Evolutionary conservation across 2,329 filamentous ascomycete genomes (phyloP), one percentile per base, ranked within the genome.

Genomic region (Claviceps monticola): DNA sequence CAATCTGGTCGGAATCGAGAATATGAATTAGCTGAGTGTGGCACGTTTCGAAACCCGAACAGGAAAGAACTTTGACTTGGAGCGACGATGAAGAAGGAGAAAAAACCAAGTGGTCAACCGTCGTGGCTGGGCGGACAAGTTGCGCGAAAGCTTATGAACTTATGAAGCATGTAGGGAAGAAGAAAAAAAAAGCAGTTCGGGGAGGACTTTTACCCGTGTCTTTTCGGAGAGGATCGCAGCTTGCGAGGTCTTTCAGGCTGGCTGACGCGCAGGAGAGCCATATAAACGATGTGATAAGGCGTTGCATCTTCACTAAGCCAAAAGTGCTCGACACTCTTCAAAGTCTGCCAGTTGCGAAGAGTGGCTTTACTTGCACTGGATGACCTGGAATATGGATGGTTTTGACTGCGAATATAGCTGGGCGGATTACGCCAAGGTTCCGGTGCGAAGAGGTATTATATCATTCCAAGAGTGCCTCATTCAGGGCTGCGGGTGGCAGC

Each of bases 1-100:
- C 85, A 88, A 44, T 55, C 64, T 65, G 43, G 4, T 11, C 21
- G 8, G 5, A 13, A 45, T 1, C 19, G 37, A 21, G 37, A 41
- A 9, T 9, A 42, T 21, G 26, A 9, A 44, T 48, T 46, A 45
- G 45, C 6, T 7, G n/a, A 34, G 29, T 34, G 4, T 34, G 29
- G 29, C 29, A 34, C 29, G 29, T 34, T 34, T 11, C 29, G 29
- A 34, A 11, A 1, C 4, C 29, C 29, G 29, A 34, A 34, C 8
- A 34, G 3, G 1, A 34, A 46, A 19, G 14, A 46, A 14, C 5
- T n/a, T n/a, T 41, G 38, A 9, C 11, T 23, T 23, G 29, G 9
- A 4, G 29, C 3, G 9, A 34, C 9, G 11, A 3, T 34, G 9
- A 34, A 4, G 1, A 34, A 34, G 29, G 1, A 34, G 11, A 1